Base-by-base conservation (phyloP, 2,329 filamentous ascomycete genomes). In the Aspergillus hiratsukae region DNA sequence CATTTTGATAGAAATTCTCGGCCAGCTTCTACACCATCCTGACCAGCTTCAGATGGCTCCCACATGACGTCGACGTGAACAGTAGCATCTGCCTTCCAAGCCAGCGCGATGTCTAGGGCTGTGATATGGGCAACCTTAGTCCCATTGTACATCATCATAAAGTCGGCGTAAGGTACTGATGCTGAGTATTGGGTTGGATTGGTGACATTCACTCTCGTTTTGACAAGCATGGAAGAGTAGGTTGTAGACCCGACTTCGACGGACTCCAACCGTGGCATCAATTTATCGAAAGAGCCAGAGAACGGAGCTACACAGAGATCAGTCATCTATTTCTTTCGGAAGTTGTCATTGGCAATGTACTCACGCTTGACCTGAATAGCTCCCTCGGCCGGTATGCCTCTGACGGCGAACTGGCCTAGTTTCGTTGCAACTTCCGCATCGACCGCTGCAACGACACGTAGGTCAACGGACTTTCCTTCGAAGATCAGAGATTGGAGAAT, bases 311-410 rank as follows among this genome's bases (percentile, higher is more conserved):
- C 61, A 59, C 61, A 48, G 51, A 57, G 48, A 59, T 67, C 56
- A 70, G 64, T 61, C 54, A 54, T 53, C 64, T 60, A 62, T 65
- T 67, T 65, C 63, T 59, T 60, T 56, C 23, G 23, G 21, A 60
- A 58, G 54, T 59, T 64, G 48, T 48, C 59, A 46, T 59, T 60
- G 58, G 62, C 64, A 62, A 61, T 63, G 58, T 67, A 90, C 92
- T 86, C 87, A 96, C 91, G 89, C 84, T 96, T 95, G 79, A 97
- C 85, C 75, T 89, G 89, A 69, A 99, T 87, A 68, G 87, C 84
- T 65, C 94, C 92, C 78, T 91, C 82, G 46, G 72, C 91, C 49
- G 93, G 93, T 67, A 99, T 88, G 63, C 88, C 86, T 73, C 90
- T 90, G 66, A 97, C 79, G 53, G 88, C 82, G 68, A 97, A 83